Base-by-base conservation (phyloP, 257 asterid genomes). In the Fraxinus americana region DNA sequence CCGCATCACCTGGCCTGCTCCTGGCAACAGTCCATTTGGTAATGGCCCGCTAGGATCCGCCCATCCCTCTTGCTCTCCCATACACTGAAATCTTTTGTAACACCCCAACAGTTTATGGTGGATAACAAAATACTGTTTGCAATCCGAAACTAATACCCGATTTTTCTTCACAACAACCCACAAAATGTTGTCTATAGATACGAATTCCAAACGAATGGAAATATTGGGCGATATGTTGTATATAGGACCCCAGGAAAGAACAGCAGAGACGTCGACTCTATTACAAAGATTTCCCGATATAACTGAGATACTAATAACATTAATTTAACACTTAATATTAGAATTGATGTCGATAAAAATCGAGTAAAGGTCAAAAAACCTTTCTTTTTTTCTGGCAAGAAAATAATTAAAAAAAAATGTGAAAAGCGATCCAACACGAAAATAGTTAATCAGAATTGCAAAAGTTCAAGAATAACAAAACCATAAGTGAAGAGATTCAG, bases 41-140 rank as follows among this genome's bases (percentile, higher is more conserved):
- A 86, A 82, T 1, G 81, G 90, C 90, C 91, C 96, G 81, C 82
- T 87, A 75, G 90, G 84, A 89, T 89, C 93, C 71, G 85, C 87
- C 97, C 96, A 87, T 87, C 80, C 93, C 85, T 87, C 97, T 84
- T 83, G 87, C 76, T 90, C 99, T 78, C 98, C 99, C 99, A 95
- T 95, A 81, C 83, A 85, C 88, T 70, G 79, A 81, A 27, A 80
- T 81, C 81, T 83, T 80, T 70, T 74, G 61, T 41, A 76, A 39
- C 79, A 74, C 81, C 83, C 36, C 82, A 66, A 70, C 54, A 74
- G 13, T 72, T 73, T 78, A 61, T 78, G 7, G 6, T 63, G 68
- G 34, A 9, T 72, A 52, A 38, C 72, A 34, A 72, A 72, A 57
- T 9, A 23, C 16, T 23, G 32, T 63, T 72, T 68, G 19, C 79